Evolutionary conservation across 352 stramenopile genomes (phyloP), one percentile per base, ranked within the genome.

Genomic region (Pythium pyrilobum): DNA sequence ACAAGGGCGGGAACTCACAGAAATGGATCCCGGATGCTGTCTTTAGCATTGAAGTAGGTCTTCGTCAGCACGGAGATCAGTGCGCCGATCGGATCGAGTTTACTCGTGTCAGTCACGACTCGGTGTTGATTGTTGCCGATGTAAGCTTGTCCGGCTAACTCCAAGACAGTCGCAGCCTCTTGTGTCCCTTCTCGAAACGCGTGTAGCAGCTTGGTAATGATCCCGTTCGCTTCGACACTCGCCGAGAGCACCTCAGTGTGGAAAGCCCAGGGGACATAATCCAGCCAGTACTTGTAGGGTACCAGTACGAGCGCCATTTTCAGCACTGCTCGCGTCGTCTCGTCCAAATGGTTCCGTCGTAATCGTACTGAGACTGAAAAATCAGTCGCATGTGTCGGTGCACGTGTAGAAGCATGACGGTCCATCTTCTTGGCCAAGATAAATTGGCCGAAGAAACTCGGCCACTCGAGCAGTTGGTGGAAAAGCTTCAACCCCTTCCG

Each of bases 251-350:
- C 25, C 16, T 37, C 31, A n/a, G 13, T 8, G 18, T 46, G 36
- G 10, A 46, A 52, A 18, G 20, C 27, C 21, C 27, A 43, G 12
- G 42, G 18, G 23, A 49, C 28, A 11, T 61, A 42, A 10, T 43
- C 44, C 12, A 51, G 37, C 53, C 53, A 61, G 33, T 49, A 28
- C 43, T 61, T 61, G 53, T 54, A 61, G 15, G 53, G 36, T 8
- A 61, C 25, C 5, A 61, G 20, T 32, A 33, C 8, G 9, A 61
- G 29, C 15, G 36, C 43, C 25, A 61, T 52, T 21, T 32, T 33
- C 10, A 54, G 13, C 16, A 54, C 33, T 5, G 5, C 20, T 15
- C 32, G 40, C 3, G 27, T 59, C 15, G 40, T 31, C 13, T 59
- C 32, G 18, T 59, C 52, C 3, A 52, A 31, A 5, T 33, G 5